Percentiles rank a stretch among this genome's conserved stretches.
phyloP scores from a whole-genome alignment of 148 eudicot genomes.

The Bassia scoparia region DNA sequence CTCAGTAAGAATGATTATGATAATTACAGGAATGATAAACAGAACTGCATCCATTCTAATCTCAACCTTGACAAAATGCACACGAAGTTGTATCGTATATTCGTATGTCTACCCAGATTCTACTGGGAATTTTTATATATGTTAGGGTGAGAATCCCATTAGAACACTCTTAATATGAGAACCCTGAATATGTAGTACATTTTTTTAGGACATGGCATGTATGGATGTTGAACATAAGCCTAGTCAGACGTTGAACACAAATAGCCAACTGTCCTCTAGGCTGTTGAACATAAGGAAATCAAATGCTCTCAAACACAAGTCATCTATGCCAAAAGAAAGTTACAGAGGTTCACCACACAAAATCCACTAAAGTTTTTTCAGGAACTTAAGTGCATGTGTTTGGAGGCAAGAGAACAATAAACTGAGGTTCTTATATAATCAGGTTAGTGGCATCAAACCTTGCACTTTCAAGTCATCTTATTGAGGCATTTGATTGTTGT shows the following conservation, averaged over 20 bases:
- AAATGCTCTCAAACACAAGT: neutral
- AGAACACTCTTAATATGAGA: neutral
- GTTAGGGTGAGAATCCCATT: no score
- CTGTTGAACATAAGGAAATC: neutral
- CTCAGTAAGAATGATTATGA: slow-evolving; percentile 5
- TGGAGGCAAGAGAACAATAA: neutral
- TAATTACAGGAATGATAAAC: neutral
- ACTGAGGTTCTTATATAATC: neutral
- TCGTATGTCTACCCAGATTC: neutral
- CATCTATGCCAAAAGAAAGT: neutral
- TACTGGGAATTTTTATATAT: neutral
- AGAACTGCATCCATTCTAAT: neutral
- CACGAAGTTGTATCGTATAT: neutral
- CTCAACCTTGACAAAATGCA: neutral
- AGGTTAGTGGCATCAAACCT: neutral
- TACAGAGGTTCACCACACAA: neutral
- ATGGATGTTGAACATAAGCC: no score
- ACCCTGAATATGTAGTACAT: neutral
- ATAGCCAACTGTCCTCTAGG: no score
- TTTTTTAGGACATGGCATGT: no score
- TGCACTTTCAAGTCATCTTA: neutral
- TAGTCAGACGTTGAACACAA: no score
- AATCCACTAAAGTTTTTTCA: neutral
- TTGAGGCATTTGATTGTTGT: neutral
- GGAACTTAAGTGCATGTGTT: no score